Evolutionary conservation across 2,329 filamentous ascomycete genomes (phyloP), one percentile per base, ranked within the genome.

Genomic region (Mycosphaerella arachidis): DNA sequence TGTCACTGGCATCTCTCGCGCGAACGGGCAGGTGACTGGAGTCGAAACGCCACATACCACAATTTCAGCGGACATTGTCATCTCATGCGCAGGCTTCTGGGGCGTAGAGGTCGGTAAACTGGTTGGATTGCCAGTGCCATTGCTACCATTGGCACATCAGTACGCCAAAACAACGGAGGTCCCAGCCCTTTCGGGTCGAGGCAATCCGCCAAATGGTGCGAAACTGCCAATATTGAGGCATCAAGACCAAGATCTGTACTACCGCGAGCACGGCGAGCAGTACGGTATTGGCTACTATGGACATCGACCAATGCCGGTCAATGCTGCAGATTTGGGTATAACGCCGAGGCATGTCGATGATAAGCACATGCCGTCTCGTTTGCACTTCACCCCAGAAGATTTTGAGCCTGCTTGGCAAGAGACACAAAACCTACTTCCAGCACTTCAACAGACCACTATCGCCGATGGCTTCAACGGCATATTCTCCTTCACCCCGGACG

Each of bases 31-130:
- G 2, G 83, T 86, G 12, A 86, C 83, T 0, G 84, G 84, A 1
- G 84, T 87, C 0, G 54, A 56, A 24, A 46, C 40, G 16, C 40
- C 43, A 30, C 18, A 56, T 7, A 33, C 30, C 24, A 78, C 68
- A 0, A 76, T 86, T 20, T 74, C 81, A 0, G 84, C 84, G 0
- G 85, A 87, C 57, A 82, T 86, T 27, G 76, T 87, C 54, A 72
- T 87, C 40, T 86, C 84, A 1, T 87, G 85, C 62, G 85, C 84
- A 6, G 85, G 85, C 0, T 85, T 87, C 70, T 87, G 85, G 85
- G 85, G 85, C 10, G 85, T 86, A 7, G 84, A 87, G 68, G 75
- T 87, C 6, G 85, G 85, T 24, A 81, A 80, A 6, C 85, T 87
- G 84, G 78, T 82, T 46, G 84, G 79, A 4, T 66, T 86, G 12